Evolutionary conservation across 2,329 filamentous ascomycete genomes (phyloP).

Genomic region (Ambrosiella cleistominuta): DNA sequence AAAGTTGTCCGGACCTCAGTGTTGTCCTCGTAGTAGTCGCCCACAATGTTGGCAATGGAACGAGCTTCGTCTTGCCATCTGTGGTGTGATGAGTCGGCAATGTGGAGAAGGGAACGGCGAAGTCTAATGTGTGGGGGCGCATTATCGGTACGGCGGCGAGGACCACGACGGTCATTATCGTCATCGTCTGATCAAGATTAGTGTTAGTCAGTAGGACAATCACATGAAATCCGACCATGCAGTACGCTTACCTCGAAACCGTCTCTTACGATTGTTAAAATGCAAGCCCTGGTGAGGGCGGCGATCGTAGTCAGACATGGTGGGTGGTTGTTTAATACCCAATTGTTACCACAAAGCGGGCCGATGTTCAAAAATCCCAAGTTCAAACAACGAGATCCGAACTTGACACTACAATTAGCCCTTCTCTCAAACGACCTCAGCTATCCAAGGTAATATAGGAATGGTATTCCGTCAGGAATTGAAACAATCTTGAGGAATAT

Average conservation of each 20-base stretch:
- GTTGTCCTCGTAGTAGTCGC: conserved; percentile 73
- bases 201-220: background rate
- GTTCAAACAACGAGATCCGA: background rate
- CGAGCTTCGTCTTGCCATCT: conserved; percentile 63
- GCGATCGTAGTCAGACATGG: conserved; percentile 41
- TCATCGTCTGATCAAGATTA: conserved; percentile 28
- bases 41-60: conserved; percentile 56
- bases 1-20: conserved; percentile 53
- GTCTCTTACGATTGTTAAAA: conserved; percentile 52
- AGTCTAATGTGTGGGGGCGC: conserved; percentile 51
- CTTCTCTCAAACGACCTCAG: too few relatives aligned
- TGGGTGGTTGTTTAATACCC: background rate
- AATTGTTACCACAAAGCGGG: background rate
- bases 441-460: too few relatives aligned
- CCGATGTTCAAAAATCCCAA: background rate
- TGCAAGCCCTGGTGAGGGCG: conserved; percentile 28
- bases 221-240: background rate
- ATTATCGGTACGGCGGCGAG: conserved; percentile 57
- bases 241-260: conserved; percentile 49
- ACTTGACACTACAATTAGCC: too few relatives aligned
- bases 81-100: conserved; percentile 67
- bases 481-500: too few relatives aligned
- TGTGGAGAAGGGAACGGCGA: conserved; percentile 58
- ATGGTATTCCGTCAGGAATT: too few relatives aligned
- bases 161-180: conserved; percentile 59